A percentile compares a stretch with the other conserved stretches of the same genome.
Evolutionary conservation across 805 yeast genomes (phyloP).

Genomic region (Lipomyces sp.): DNA sequence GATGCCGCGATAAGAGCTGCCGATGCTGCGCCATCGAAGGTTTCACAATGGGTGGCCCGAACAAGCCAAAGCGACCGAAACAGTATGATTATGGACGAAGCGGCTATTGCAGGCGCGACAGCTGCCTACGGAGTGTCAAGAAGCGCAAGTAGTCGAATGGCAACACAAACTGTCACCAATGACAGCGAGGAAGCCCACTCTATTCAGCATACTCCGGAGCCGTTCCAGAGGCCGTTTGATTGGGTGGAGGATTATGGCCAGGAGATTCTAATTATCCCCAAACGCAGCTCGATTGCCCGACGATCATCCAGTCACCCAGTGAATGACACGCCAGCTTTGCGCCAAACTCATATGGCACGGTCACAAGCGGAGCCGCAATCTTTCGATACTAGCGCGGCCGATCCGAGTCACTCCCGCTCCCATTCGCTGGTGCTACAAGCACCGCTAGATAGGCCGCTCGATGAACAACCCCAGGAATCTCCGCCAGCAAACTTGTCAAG

Average conservation of each 20-base stretch:
- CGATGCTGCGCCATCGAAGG: conserved; percentile 1
- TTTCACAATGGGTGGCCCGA: conserved; percentile 16
- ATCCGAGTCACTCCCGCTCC: background rate
- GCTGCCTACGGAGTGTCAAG: conserved; percentile 7
- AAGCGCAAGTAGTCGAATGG: conserved; percentile 10
- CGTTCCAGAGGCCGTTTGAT: conserved; percentile 16
- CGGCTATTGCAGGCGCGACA: conserved; percentile 7
- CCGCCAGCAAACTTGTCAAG: background rate
- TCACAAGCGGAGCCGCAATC: background rate
- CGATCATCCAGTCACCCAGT: background rate
- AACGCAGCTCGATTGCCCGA: conserved; percentile 7
- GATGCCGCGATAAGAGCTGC: conserved; percentile 2
- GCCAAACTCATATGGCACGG: background rate
- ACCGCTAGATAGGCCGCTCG: background rate
- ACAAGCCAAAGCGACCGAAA: conserved; percentile 18
- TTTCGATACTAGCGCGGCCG: background rate
- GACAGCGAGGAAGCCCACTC: conserved; percentile 24
- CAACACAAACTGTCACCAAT: background rate
- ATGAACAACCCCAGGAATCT: background rate
- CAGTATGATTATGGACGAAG: conserved; percentile 6
- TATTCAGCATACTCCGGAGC: conserved; percentile 30
- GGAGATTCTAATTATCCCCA: conserved; percentile 17
- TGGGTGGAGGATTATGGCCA: conserved; percentile 10
- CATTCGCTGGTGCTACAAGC: background rate
- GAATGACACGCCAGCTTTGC: background rate